Percentiles rank a stretch among this genome's conserved stretches.
Conservation (phyloP, 2,329 filamentous ascomycete genomes). For the Fusarium pilosicola region DNA sequence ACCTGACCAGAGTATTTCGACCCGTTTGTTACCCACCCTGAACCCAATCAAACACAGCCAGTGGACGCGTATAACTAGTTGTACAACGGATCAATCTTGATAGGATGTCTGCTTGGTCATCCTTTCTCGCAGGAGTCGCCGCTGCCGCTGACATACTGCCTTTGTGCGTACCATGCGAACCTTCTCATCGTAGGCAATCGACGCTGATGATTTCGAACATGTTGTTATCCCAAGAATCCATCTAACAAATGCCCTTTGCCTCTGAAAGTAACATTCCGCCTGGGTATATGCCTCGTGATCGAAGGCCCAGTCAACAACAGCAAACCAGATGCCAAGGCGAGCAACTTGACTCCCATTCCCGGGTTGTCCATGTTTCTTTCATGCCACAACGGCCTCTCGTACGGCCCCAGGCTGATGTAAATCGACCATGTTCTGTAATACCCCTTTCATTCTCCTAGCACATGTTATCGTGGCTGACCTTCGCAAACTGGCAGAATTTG, state of each 20-base stretch:
- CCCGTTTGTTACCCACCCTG: neutral
- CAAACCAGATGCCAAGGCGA: conserved; percentile 13
- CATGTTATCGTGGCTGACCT: neutral
- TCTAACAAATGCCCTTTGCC: neutral
- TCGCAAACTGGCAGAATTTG: conserved; percentile 15
- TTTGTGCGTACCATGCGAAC: conserved; percentile 13
- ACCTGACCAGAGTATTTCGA: neutral
- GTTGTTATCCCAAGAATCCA: neutral
- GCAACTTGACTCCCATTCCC: neutral
- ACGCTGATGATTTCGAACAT: neutral
- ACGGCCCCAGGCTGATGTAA: neutral
- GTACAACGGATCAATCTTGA: neutral
- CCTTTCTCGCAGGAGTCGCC: neutral
- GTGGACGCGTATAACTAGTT: neutral
- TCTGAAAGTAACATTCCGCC: neutral
- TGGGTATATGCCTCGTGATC: conserved; percentile 6
- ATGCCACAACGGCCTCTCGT: neutral
- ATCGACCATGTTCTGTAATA: neutral
- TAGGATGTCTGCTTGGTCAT: neutral
- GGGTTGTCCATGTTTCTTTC: neutral
- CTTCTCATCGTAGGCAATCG: neutral
- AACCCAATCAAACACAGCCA: neutral
- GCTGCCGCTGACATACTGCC: neutral
- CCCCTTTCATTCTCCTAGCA: neutral
- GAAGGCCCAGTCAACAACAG: neutral